Percentiles rank a stretch among this genome's conserved stretches.
Conservation (phyloP, 148 eudicot species). For the Rhododendron griersonianum region DNA sequence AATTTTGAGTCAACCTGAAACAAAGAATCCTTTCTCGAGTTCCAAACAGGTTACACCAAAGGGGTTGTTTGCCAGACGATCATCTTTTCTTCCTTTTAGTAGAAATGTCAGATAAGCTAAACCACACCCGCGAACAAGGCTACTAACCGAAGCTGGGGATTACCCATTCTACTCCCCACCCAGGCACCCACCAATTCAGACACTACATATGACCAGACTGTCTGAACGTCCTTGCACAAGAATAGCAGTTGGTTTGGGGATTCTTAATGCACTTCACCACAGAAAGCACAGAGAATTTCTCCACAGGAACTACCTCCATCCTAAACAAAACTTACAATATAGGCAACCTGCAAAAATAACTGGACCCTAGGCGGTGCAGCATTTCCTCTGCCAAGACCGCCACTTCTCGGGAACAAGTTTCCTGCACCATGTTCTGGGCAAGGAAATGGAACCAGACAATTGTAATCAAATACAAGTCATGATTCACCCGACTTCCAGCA, state of each 20-base stretch:
- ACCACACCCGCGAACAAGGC: neutral
- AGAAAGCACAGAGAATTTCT: too few relatives aligned
- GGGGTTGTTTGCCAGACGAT: neutral
- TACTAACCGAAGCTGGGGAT: neutral
- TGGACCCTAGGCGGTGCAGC: neutral
- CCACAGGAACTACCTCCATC: neutral
- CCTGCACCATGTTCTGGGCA: neutral
- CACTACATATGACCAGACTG: neutral
- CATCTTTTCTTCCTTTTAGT: neutral
- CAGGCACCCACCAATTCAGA: neutral
- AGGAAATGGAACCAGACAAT: neutral
- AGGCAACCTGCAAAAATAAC: neutral
- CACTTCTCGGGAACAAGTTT: neutral
- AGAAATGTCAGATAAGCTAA: neutral
- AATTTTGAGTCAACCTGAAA: neutral
- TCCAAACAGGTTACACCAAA: too few relatives aligned
- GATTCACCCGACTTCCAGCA: neutral
- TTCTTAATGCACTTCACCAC: neutral
- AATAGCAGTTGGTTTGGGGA: too few relatives aligned
- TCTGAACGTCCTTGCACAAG: neutral
- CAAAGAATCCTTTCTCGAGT: neutral
- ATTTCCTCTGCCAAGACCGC: too few relatives aligned
- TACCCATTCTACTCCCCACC: neutral
- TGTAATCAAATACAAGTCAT: neutral
- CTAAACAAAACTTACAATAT: too few relatives aligned